Percentiles rank a stretch among this genome's conserved stretches.
Conservation (phyloP, 176 grass and related monocot species). For the Panicum miliaceum region DNA sequence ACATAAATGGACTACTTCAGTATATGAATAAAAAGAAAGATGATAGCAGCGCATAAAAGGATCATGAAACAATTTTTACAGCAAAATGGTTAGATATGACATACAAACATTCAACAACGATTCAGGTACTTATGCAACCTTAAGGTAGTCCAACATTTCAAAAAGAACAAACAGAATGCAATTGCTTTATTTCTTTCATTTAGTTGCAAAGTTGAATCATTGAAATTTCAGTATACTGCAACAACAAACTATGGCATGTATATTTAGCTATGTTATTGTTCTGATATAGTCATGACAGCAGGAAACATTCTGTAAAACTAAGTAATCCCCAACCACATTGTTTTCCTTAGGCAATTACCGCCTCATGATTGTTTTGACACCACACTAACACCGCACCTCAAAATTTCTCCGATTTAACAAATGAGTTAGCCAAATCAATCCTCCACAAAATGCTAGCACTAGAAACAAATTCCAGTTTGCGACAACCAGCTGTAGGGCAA, state of each 20-base stretch:
- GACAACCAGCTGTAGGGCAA: background rate
- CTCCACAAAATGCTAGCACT: conserved; percentile 15
- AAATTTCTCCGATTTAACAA: background rate
- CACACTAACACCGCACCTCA: background rate
- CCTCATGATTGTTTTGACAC: background rate
- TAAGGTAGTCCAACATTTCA: background rate
- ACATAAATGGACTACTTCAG: conserved; percentile 34
- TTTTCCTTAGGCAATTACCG: background rate
- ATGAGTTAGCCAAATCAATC: background rate
- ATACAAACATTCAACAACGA: background rate
- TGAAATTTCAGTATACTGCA: background rate
- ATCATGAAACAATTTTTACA: background rate
- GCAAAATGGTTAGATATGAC: background rate
- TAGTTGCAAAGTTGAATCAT: background rate
- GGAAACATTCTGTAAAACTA: background rate
- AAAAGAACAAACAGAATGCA: background rate
- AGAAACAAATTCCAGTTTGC: background rate
- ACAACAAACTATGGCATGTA: background rate
- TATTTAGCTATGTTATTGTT: background rate
- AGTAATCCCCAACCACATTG: background rate
- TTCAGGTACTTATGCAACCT: background rate
- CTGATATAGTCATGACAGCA: background rate
- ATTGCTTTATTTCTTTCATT: background rate
- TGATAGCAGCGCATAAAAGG: background rate
- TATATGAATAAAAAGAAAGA: conserved; percentile 21